These are phyloP conservation scores for Aspergillus uvarum DNA, from an alignment of 2,329 filamentous ascomycete species.

Conservation along the genomic window DNA sequence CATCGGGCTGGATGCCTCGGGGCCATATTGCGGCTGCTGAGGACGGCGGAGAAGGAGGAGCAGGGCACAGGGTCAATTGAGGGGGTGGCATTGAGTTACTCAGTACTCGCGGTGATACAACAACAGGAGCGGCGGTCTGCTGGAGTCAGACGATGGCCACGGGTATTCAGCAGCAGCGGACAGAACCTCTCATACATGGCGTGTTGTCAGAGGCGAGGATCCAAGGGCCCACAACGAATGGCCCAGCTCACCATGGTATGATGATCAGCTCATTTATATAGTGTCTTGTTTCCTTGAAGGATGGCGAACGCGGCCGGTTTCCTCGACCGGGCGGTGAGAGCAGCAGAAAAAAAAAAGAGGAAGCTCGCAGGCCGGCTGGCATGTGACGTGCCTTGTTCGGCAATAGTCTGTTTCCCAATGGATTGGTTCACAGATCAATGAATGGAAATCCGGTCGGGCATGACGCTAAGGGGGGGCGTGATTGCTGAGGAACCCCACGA, in stretches of 20 bases:
- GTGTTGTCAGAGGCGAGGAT: slow-evolving; percentile 5
- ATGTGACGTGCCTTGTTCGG: slow-evolving; percentile 15
- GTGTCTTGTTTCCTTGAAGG: not conserved
- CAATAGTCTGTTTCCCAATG: not conserved
- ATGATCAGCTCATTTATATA: not conserved
- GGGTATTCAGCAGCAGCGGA: slow-evolving; percentile 10
- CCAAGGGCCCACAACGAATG: not conserved
- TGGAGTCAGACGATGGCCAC: slow-evolving; percentile 12
- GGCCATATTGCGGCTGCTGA: slow-evolving; percentile 35
- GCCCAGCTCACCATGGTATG: slow-evolving; percentile 8
- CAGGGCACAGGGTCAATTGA: slow-evolving; percentile 22
- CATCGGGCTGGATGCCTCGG: slow-evolving; percentile 35
- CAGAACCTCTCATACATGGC: slow-evolving; percentile 21
- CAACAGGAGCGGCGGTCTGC: not conserved
- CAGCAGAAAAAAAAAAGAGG: not conserved
- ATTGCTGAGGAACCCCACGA: not conserved
- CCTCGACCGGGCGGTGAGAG: slow-evolving; percentile 19
- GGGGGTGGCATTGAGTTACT: slow-evolving; percentile 14
- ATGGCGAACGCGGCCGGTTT: slow-evolving; percentile 6
- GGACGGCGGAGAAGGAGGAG: not conserved
- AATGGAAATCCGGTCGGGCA: not conserved
- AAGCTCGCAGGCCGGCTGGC: not conserved
- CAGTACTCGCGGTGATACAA: not conserved
- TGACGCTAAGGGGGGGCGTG: not conserved
- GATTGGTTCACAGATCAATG: not conserved